Base-by-base conservation (phyloP, 2,329 filamentous ascomycete genomes). In the Ambrosiella cleistominuta region DNA sequence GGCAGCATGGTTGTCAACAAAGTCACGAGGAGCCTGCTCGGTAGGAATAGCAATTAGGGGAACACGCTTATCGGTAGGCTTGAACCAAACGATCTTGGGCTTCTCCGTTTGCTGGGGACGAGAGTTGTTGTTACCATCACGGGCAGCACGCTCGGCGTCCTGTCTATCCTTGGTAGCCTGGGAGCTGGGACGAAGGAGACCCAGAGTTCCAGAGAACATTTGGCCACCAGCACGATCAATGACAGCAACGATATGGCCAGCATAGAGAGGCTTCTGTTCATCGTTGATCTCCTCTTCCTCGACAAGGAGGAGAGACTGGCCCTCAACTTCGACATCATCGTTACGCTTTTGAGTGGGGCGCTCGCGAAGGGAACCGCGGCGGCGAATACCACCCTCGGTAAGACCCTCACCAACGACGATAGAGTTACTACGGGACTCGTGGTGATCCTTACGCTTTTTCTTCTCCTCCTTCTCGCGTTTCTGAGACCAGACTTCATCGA, bases 31-130 rank as follows among this genome's bases (percentile, higher is more conserved):
- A 7, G 93, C 93, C 72, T 98, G 93, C 70, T 98, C 93, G 2
- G 93, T 98, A 1, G 93, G 93, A 63, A 98, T 98, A 57, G 93
- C 93, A 70, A 98, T 98, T 63, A 98, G 77, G 54, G 93, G 93
- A 53, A 98, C 93, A 67, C 93, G 88, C 80, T 98, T 97, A 73
- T 98, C 93, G 1, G 93, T 98, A 60, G 93, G 93, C 77, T 98
- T 98, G 76, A 98, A 98, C 93, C 93, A 98, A 47, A 98, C 93
- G 72, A 98, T 98, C 82, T 98, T 98, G 62, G 93, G 93, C 73
- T 96, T 96, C 63, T 98, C 93, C 68, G 94, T 89, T 7, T 57
- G 5, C 62, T 87, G 81, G 35, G 57, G 57, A 35, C 60, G 60
- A 17, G 60, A 59, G 54, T 59, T 58, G 44, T 47, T 51, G 63